These are phyloP conservation scores for Neurospora terricola DNA, from an alignment of 495 filamentous ascomycete genomes.

Conservation along the genomic window DNA sequence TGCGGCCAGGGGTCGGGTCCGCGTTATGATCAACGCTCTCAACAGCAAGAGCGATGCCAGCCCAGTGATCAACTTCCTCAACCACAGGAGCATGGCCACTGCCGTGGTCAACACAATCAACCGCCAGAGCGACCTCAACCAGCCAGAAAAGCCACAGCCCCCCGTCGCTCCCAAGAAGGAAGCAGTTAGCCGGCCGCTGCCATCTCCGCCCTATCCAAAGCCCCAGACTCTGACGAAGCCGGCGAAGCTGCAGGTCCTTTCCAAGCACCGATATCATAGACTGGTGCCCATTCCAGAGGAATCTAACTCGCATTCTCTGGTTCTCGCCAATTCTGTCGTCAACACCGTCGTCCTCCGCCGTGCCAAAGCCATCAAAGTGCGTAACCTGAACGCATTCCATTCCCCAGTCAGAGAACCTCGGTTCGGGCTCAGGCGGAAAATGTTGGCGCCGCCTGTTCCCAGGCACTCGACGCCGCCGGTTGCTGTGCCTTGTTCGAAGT, in stretches of 20 bases:
- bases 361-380: background rate
- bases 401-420: background rate
- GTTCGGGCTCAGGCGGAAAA: background rate
- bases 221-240: background rate
- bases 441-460: background rate
- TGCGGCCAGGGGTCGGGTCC: background rate
- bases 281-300: background rate
- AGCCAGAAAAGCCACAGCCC: background rate
- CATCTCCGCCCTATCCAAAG: background rate
- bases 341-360: background rate
- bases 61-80: background rate
- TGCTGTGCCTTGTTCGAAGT: background rate
- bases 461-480: background rate
- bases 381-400: background rate
- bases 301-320: background rate
- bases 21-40: background rate
- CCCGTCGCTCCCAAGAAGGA: background rate
- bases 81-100: background rate
- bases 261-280: background rate
- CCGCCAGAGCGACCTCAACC: accelerated
- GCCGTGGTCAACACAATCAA: background rate
- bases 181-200: background rate
- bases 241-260: background rate
- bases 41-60: background rate
- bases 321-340: accelerated